Evolutionary conservation across 73 alveolate genomes (phyloP), one percentile per base, ranked within the genome.

Genomic region (Paramecium pentaurelia): DNA sequence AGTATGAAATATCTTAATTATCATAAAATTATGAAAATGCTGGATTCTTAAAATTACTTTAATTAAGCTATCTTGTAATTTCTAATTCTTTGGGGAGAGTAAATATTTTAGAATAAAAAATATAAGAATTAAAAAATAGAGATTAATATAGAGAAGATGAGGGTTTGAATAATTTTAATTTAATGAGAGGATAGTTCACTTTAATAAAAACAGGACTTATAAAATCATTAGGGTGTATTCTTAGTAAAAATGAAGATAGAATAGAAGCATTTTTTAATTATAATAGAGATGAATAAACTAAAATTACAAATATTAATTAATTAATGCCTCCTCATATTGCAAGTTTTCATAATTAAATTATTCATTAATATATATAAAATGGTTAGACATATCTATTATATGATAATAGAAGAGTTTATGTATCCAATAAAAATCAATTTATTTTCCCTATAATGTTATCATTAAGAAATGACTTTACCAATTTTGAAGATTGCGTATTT

Each of bases 61-160:
- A 40, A 44, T 80, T 80, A 25, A 25, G 36, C 6, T 47, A 42
- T 80, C 38, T 80, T 20, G 49, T 80, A n/a, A 49, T 80, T 16
- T 28, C 22, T 9, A 80, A 80, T 80, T 47, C 47, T 2, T 8
- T 80, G 12, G 58, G 77, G 11, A 45, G 58, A 25, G 91, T 80
- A 2, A 42, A 20, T 25, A 80, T 32, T 9, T 80, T 45, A n/a
- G 91, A 80, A 27, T 25, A 47, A 18, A 80, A 80, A 80, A 47
- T 80, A 8, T 20, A 42, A 18, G 91, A 80, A 45, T 25, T 80
- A 44, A 80, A 44, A 34, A 80, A 18, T 9, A 42, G 28, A 80
- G 91, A 80, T 80, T 20, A 80, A 27, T 80, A 80, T 49, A 40
- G 91, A 47, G 91, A 80, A 11, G 91, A 80, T 44, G 20, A 25